phyloP scores from a whole-genome alignment of 441 rosid genomes.

The Eruca vesicaria region DNA sequence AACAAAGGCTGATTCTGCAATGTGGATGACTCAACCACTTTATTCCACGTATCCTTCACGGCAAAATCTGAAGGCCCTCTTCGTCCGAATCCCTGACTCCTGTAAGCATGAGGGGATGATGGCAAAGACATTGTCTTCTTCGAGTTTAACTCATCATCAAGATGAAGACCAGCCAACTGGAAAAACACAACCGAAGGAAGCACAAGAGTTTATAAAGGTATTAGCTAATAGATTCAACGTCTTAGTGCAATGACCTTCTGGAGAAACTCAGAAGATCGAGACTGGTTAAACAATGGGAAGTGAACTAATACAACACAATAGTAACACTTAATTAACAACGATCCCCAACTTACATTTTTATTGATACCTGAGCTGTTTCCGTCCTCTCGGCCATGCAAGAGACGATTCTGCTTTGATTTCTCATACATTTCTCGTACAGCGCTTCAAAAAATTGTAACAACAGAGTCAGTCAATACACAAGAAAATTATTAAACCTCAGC shows the following conservation, averaged over 20 bases:
- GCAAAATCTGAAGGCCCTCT: constrained; percentile 60
- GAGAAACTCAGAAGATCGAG: constrained; percentile 7
- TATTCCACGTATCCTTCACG: constrained; percentile 74
- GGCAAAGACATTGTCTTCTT: constrained; percentile 96
- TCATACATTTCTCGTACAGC: constrained; percentile 98
- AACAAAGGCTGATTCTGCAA: constrained; percentile 74
- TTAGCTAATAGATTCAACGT: background rate
- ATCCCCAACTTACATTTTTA: constrained; percentile 32
- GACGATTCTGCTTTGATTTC: constrained; percentile 83
- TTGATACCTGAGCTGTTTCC: constrained; percentile 34
- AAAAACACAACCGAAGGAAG: constrained; percentile 19
- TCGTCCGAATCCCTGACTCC: constrained; percentile 62
- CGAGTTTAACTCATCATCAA: constrained; percentile 58
- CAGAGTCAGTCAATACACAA: constrained; percentile 23
- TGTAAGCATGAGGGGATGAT: constrained; percentile 87
- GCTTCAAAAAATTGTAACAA: constrained; percentile 50
- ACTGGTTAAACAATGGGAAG: background rate
- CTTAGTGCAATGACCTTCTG: constrained; percentile 8
- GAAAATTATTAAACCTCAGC: background rate
- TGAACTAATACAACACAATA: background rate
- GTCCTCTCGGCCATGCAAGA: constrained; percentile 59
- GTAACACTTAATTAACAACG: constrained; percentile 5
- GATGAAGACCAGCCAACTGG: constrained; percentile 62
- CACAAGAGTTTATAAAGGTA: constrained; percentile 8
- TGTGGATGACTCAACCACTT: constrained; percentile 85